Percentiles rank a stretch among this genome's conserved stretches.
These are phyloP conservation scores for Exsudoporus frostii DNA, from an alignment of 768 basidiomycete genomes.

Conservation along the genomic window DNA sequence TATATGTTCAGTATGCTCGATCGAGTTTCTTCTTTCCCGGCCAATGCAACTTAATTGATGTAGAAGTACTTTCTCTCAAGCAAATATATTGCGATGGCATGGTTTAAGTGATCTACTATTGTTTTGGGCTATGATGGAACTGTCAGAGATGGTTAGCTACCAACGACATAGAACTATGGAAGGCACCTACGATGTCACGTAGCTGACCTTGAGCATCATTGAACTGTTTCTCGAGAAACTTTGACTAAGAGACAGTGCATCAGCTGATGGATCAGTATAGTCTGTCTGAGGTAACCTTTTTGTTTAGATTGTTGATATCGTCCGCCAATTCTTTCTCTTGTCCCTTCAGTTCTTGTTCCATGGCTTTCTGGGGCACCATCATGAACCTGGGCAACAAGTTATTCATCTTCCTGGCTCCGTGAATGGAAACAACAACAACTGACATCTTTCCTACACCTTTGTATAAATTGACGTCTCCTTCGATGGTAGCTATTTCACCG, in stretches of 20 bases:
- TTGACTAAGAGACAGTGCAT: slow-evolving; percentile 50
- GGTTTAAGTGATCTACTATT: slow-evolving; percentile 16
- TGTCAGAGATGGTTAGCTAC: slow-evolving; percentile 10
- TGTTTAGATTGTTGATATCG: slow-evolving; percentile 75
- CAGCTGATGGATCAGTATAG: neutral
- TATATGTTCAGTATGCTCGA: neutral
- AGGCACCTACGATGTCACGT: slow-evolving; percentile 68
- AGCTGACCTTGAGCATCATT: slow-evolving; percentile 86
- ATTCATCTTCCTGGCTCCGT: neutral
- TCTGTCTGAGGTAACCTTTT: slow-evolving; percentile 60
- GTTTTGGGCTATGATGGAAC: slow-evolving; percentile 31
- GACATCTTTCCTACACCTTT: slow-evolving; percentile 97
- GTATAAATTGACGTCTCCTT: slow-evolving; percentile 78
- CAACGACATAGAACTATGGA: neutral
- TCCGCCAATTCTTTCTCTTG: slow-evolving; percentile 85
- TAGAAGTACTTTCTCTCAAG: neutral
- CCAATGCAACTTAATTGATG: neutral
- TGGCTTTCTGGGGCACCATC: slow-evolving; percentile 73
- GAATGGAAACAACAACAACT: slow-evolving; percentile 5
- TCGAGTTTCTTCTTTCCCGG: neutral
- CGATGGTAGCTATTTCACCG: slow-evolving; percentile 70
- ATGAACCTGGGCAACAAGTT: slow-evolving; percentile 66
- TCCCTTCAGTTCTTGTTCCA: slow-evolving; percentile 70
- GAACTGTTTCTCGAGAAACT: slow-evolving; percentile 92
- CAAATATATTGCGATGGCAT: slow-evolving; percentile 8